Evolutionary conservation across 345 rosid genomes (phyloP).

Genomic region (Anastatica hierochuntica): DNA sequence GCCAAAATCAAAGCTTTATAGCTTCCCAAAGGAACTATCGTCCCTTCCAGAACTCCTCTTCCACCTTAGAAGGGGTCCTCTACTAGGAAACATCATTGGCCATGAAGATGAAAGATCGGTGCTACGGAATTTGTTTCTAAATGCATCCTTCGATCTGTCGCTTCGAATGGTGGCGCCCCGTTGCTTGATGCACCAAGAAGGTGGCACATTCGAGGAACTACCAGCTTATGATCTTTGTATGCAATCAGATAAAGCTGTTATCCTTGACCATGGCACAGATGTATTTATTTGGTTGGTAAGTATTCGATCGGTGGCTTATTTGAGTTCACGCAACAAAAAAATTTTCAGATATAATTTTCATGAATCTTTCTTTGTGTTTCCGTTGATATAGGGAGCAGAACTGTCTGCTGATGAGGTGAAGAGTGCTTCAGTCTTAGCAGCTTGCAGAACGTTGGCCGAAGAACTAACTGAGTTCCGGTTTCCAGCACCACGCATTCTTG

Average conservation of each 20-base stretch:
- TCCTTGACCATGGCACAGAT: slow-evolving; percentile 96
- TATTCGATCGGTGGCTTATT: background rate
- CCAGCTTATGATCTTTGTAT: slow-evolving; percentile 86
- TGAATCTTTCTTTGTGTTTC: background rate
- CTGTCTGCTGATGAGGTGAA: slow-evolving; percentile 82
- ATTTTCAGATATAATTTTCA: background rate
- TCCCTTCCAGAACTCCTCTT: slow-evolving; percentile 74
- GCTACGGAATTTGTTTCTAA: slow-evolving; percentile 71
- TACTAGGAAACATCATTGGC: slow-evolving; percentile 91
- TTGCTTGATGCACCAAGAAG: slow-evolving; percentile 91
- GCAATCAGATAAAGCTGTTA: slow-evolving; percentile 96
- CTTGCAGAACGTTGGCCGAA: slow-evolving; percentile 94
- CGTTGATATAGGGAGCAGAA: slow-evolving; percentile 65
- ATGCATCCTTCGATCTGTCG: slow-evolving; percentile 87
- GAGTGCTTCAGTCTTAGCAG: slow-evolving; percentile 84
- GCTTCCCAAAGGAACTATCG: slow-evolving; percentile 80
- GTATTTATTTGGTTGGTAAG: slow-evolving; percentile 97
- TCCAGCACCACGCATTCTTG: slow-evolving; percentile 92
- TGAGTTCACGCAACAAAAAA: background rate
- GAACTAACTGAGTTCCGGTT: slow-evolving; percentile 87
- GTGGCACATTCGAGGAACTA: slow-evolving; percentile 92
- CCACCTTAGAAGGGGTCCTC: slow-evolving; percentile 88
- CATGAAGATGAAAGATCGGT: slow-evolving; percentile 97
- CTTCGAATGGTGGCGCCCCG: slow-evolving; percentile 94
- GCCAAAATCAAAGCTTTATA: slow-evolving; percentile 69